These are phyloP conservation scores for Rhytidiadelphus loreus DNA, from an alignment of 225 moss, liverwort and hornwort genomes.

Conservation along the genomic window DNA sequence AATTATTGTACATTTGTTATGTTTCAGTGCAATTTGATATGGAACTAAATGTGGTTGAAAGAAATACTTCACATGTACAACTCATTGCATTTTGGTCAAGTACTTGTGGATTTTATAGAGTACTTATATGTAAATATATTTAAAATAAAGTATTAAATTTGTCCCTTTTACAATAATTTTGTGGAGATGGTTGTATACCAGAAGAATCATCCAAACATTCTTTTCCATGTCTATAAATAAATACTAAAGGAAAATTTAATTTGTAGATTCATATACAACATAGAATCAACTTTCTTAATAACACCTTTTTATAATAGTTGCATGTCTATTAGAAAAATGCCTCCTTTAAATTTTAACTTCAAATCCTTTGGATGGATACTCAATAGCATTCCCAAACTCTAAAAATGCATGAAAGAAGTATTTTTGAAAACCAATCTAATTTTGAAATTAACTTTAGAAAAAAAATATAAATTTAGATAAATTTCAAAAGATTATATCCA, in stretches of 20 bases:
- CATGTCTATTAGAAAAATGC: background rate
- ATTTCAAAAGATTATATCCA: too few relatives aligned
- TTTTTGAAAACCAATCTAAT: background rate
- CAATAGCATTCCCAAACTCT: background rate
- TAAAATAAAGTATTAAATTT: too few relatives aligned
- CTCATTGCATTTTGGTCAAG: background rate
- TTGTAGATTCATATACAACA: background rate
- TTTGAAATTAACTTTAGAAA: background rate
- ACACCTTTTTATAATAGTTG: background rate
- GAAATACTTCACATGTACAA: background rate
- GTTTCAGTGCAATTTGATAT: background rate
- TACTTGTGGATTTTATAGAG: background rate
- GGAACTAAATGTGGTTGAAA: background rate
- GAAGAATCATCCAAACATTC: background rate
- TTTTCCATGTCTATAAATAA: background rate
- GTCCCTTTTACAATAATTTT: background rate
- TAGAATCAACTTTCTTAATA: background rate
- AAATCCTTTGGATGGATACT: too few relatives aligned
- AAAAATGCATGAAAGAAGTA: background rate
- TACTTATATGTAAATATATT: background rate
- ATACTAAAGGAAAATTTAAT: background rate
- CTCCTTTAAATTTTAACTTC: background rate
- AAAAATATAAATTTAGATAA: background rate
- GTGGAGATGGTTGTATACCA: background rate
- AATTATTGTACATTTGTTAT: too few relatives aligned